Evolutionary conservation across 345 rosid genomes (phyloP), one percentile per base, ranked within the genome.

Genomic region (Heritiera fomes): DNA sequence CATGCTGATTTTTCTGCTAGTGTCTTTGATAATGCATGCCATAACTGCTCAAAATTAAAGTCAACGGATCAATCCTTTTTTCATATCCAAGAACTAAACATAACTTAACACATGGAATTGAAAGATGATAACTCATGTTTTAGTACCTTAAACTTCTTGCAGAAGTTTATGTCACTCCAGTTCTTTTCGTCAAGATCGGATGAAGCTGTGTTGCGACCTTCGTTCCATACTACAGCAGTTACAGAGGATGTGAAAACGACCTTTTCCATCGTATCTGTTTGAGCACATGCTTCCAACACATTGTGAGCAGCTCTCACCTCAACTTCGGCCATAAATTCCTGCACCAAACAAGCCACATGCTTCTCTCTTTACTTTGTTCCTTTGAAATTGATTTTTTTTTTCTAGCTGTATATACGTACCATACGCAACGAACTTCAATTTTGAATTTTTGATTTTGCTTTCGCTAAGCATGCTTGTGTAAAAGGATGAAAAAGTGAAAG

Each of bases 261-360:
- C 82, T 89, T 89, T 50, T 88, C 82, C 0, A 91, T 85, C 23
- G 88, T 88, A 7, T 87, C 88, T 0, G 87, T 87, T 47, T 87
- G 93, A 13, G 91, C 91, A 58, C 95, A 91, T 17, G 95, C 95
- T 78, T 91, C 95, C 15, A 91, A 69, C 85, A 85, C 90, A 65
- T 91, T 91, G 73, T 88, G 91, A 0, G 95, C 95, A 9, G 91
- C 92, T 68, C 89, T 84, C 8, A 80, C 92, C 83, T 91, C 93
- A 20, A 88, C 80, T 47, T 91, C 94, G 13, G 89, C 85, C 88
- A 85, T 88, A 12, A 50, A 79, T 69, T 91, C 94, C 92, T 91
- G 87, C 76, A 41, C 40, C 80, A 17, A 5, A 12, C 41, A 15
- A 47, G 4, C 43, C 65, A 73, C 62, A 73, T 73, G 62, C 64